Evolutionary conservation across 371 early-diverging fungal species (phyloP), one percentile per base, ranked within the genome.

Genomic region (Rhizopus arrhizus): DNA sequence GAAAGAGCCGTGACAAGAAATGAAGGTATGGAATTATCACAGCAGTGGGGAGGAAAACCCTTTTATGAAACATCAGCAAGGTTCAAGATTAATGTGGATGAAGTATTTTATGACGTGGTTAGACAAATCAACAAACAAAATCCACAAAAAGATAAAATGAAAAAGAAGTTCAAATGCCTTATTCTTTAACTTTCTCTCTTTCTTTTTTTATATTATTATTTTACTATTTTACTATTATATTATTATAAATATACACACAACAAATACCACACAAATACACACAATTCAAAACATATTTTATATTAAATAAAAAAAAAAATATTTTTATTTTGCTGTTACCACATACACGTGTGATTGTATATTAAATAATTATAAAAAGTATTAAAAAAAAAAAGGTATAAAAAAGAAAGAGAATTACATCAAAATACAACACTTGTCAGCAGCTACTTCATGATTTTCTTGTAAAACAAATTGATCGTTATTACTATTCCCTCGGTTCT

Each of bases 41-140:
- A 74, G 31, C 70, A 83, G 50, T 93, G 93, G 93, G 89, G 88
- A 36, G 74, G 78, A 28, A 79, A 81, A 56, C 86, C 91, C 0
- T 93, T 90, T 65, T 85, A 89, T 69, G 95, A 95, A 66, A 91
- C 93, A 0, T 89, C 90, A n/a, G 95, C 95, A 15, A 73, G 91
- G 63, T 85, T 85, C 65, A 89, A 90, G 77, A 85, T 88, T 66
- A 92, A 92, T 62, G 92, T 93, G 3, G 93, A 94, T 64, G 91
- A 86, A 50, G 84, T 84, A 40, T 86, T 88, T 67, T 81, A 80
- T 65, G 85, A 82, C 36, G 72, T 88, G 3, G 85, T 87, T 10
- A 72, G 84, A 51, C 75, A 81, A 55, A 85, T 87, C 68, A 84
- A 85, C 59, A 69, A 62, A 51, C 81, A 77, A 53, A 71, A 68